Base-by-base conservation (phyloP, 148 eudicot species). In the Pouteria glomerata region DNA sequence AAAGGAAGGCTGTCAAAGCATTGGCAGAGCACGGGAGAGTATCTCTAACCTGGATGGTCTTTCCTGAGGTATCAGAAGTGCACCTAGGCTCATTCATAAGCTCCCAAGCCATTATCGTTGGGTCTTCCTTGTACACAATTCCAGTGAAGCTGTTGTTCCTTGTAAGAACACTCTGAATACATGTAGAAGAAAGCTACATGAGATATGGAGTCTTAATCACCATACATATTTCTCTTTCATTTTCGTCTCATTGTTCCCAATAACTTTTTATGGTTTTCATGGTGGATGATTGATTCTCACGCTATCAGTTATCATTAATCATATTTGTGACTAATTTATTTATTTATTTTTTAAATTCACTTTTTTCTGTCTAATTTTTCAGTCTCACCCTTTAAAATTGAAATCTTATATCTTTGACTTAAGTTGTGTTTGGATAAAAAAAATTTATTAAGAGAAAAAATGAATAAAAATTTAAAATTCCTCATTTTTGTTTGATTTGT, bases 41-140 rank as follows among this genome's bases (percentile, higher is more conserved):
- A n/a, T n/a, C n/a, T 39, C 59, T 55, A 57, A 87, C 96, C 86
- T 90, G 92, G 19, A 90, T 75, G 42, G 84, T 86, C 50, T 63
- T 81, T 34, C 90, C 96, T 16, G 93, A 85, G 27, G 75, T 33
- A 69, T 90, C 93, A 2, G 89, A 77, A 63, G 75, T 35, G 80
- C 96, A 88, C 69, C 93, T 66, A 3, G 96, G 96, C 79, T 88
- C 96, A 77, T 90, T 90, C 77, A 90, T 90, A 3, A 90, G 93
- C 79, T 90, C 96, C 96, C 96, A 90, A 26, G 88, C 96, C 93
- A 90, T 88, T 57, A 90, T 86, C 47, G 86, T 85, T 0, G 89
- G 83, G 60, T 90, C 96, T 70, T 88, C 90, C 73, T 83, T 85
- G 81, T 88, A 88, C 0, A 78, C 82, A 48, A 88, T 78, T 69